Percentiles rank a stretch among this genome's conserved stretches.
phyloP scores from a whole-genome alignment of 306 rosid species.

The Erythrophleum fordii region DNA sequence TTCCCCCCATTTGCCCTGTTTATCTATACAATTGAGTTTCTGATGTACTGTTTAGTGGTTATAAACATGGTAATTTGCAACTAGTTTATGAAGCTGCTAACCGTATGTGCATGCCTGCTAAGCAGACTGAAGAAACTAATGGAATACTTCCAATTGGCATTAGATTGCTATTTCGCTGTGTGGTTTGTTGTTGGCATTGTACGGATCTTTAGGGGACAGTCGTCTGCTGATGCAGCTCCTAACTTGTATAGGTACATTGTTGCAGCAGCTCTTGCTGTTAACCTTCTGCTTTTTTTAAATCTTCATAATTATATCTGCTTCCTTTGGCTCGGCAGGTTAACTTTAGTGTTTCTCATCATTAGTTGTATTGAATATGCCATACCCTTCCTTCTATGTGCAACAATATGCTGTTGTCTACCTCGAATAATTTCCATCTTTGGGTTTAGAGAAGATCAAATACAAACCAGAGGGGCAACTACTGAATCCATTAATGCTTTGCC shows the following conservation, averaged over 20 bases:
- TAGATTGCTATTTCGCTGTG: slow-evolving; percentile 85
- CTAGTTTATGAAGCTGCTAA: slow-evolving; percentile 31
- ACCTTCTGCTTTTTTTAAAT: background rate
- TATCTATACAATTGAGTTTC: background rate
- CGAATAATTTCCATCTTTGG: slow-evolving; percentile 84
- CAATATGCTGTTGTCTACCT: slow-evolving; percentile 91
- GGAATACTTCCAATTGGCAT: slow-evolving; percentile 70
- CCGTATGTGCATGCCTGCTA: slow-evolving; percentile 14
- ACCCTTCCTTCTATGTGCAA: slow-evolving; percentile 86
- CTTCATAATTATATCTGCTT: slow-evolving; percentile 29
- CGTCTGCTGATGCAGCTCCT: slow-evolving; percentile 70
- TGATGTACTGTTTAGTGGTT: slow-evolving; percentile 6
- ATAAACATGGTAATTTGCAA: background rate
- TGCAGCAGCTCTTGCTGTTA: slow-evolving; percentile 1
- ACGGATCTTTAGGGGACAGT: slow-evolving; percentile 83
- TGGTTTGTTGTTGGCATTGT: slow-evolving; percentile 90
- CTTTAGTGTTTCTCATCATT: slow-evolving; percentile 81
- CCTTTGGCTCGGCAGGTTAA: slow-evolving; percentile 66
- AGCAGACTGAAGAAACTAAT: slow-evolving; percentile 63
- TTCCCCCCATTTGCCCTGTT: background rate
- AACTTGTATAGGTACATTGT: slow-evolving; percentile 73
- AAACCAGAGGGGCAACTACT: slow-evolving; percentile 75
- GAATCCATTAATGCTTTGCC: slow-evolving; percentile 81
- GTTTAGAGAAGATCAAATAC: slow-evolving; percentile 66
- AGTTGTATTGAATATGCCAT: slow-evolving; percentile 84